Conservation (phyloP, 2,329 filamentous ascomycete species). For the Pochonia chlamydosporia region DNA sequence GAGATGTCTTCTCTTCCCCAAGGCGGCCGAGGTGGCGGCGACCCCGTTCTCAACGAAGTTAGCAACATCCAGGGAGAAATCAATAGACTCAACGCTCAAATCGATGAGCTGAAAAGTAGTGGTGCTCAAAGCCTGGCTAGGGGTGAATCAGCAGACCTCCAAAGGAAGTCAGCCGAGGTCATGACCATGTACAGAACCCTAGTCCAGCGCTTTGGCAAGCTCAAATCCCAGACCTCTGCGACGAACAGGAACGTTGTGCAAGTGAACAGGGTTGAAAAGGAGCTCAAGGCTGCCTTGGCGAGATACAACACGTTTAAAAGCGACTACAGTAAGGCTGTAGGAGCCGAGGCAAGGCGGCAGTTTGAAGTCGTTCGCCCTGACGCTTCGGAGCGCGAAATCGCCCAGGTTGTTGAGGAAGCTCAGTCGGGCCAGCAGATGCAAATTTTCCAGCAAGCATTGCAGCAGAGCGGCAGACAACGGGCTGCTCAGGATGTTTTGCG, state of each 20-base stretch:
- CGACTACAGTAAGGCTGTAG: constrained; percentile 71
- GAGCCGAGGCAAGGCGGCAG: constrained; percentile 81
- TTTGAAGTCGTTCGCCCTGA: constrained; percentile 86
- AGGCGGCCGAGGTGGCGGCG: neutral
- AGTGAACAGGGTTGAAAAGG: constrained; percentile 73
- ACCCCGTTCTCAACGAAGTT: neutral
- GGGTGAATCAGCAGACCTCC: constrained; percentile 43
- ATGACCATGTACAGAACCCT: constrained; percentile 78
- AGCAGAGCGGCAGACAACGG: constrained; percentile 74
- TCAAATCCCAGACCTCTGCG: constrained; percentile 77
- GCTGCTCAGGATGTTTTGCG: constrained; percentile 63
- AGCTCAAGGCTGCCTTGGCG: constrained; percentile 75
- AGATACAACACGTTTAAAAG: constrained; percentile 76
- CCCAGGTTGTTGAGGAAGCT: constrained; percentile 65
- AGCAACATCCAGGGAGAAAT: neutral
- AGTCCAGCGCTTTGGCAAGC: constrained; percentile 69
- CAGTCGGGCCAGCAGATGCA: constrained; percentile 67
- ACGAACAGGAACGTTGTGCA: constrained; percentile 71
- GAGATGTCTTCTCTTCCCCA: neutral
- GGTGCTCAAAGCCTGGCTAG: neutral
- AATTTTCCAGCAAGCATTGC: constrained; percentile 82
- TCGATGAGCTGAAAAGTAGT: neutral
- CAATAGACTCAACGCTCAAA: neutral
- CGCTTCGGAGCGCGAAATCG: constrained; percentile 71
- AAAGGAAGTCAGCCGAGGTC: constrained; percentile 68